Percentiles rank a stretch among this genome's conserved stretches.
These are phyloP conservation scores for Citrus inodora DNA, from an alignment of 345 rosid genomes.

Conservation along the genomic window DNA sequence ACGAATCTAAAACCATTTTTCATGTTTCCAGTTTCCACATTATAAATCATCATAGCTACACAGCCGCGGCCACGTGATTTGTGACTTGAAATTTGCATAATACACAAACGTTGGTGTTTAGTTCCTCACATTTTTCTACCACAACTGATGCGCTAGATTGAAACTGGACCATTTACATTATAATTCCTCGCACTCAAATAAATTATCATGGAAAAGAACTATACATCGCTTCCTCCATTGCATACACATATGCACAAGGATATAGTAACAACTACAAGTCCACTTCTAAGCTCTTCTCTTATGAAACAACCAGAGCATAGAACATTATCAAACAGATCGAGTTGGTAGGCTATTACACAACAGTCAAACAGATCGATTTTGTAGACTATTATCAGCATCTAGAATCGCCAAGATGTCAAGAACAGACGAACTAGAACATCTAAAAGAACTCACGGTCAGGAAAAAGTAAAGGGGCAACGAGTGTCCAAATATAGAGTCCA, in stretches of 20 bases:
- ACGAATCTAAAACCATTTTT: too few relatives aligned
- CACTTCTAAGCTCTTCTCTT: background rate
- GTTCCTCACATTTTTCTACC: background rate
- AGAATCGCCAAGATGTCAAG: background rate
- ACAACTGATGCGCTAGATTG: background rate
- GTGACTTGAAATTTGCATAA: background rate
- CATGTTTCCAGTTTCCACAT: background rate
- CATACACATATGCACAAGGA: background rate
- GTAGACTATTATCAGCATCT: background rate
- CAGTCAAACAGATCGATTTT: background rate
- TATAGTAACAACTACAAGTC: background rate
- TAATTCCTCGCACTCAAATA: too few relatives aligned
- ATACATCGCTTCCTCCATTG: background rate
- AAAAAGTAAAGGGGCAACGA: slow-evolving; percentile 59
- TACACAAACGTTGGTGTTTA: background rate
- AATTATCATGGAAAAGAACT: too few relatives aligned
- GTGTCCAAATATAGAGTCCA: slow-evolving; percentile 70
- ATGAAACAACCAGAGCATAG: background rate
- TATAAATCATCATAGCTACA: background rate
- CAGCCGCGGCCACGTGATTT: background rate
- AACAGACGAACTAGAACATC: background rate
- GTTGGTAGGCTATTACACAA: background rate
- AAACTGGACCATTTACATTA: background rate
- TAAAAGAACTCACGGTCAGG: slow-evolving; percentile 73
- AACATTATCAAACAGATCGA: background rate